Conservation (phyloP, 2,329 filamentous ascomycete genomes). For the Ascochyta fabae region DNA sequence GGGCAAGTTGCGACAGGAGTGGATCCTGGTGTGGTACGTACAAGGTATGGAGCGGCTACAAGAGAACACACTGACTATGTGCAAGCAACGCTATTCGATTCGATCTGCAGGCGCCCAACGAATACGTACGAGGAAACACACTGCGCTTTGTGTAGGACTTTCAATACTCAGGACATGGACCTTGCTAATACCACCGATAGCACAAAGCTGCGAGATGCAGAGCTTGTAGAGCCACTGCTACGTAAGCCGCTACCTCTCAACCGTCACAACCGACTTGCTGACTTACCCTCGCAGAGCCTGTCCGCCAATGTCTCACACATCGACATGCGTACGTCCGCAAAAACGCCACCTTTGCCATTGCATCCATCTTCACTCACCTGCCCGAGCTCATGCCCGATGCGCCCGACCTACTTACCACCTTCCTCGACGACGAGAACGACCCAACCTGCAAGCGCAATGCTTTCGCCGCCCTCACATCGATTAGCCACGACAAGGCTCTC, state of each 20-base stretch:
- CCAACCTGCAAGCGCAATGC: slow-evolving; percentile 97
- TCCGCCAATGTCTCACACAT: slow-evolving; percentile 90
- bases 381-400: slow-evolving; percentile 94
- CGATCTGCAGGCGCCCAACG: slow-evolving; percentile 95
- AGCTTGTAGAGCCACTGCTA: slow-evolving; percentile 93
- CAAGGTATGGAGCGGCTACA: background rate
- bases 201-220: slow-evolving; percentile 92
- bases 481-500: slow-evolving; percentile 91
- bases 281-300: slow-evolving; percentile 62
- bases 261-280: slow-evolving; percentile 7
- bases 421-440: slow-evolving; percentile 90
- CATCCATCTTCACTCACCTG: slow-evolving; percentile 90
- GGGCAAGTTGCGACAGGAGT: slow-evolving; percentile 98
- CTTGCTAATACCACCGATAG: slow-evolving; percentile 31
- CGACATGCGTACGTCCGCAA: slow-evolving; percentile 97
- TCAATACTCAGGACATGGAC: background rate
- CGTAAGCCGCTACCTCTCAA: slow-evolving; percentile 48
- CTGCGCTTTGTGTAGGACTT: slow-evolving; percentile 76
- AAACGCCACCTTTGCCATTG: slow-evolving; percentile 93
- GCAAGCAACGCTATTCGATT: slow-evolving; percentile 94
- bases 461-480: slow-evolving; percentile 87
- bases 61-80: slow-evolving; percentile 28
- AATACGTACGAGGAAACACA: slow-evolving; percentile 98
- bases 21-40: slow-evolving; percentile 94
- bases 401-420: slow-evolving; percentile 85